A percentile compares a stretch with the other conserved stretches of the same genome.
phyloP scores from a whole-genome alignment of 1,139 yeast genomes.

The Hansenula sp. region DNA sequence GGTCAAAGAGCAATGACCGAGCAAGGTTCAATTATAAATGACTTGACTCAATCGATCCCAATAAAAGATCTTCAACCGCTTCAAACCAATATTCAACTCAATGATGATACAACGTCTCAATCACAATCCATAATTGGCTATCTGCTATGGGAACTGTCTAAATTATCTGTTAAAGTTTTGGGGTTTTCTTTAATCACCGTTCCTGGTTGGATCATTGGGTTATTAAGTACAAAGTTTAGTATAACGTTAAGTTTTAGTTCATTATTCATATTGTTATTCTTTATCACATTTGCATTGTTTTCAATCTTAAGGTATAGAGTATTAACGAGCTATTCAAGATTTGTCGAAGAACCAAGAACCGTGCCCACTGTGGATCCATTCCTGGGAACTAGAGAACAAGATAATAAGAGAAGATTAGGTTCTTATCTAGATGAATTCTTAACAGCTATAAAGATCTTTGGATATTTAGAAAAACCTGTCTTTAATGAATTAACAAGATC shows the following conservation, averaged over 20 bases:
- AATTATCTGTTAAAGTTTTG: neutral
- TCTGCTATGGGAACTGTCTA: conserved; percentile 1
- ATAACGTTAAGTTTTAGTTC: conserved; percentile 21
- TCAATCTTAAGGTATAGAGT: conserved; percentile 45
- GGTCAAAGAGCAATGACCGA: neutral
- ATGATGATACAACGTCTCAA: neutral
- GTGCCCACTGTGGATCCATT: conserved; percentile 42
- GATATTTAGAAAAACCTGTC: conserved; percentile 85
- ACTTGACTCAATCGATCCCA: neutral
- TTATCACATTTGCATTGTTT: conserved; percentile 24
- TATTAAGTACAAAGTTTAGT: conserved; percentile 18
- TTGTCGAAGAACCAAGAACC: conserved; percentile 44
- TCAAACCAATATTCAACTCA: neutral
- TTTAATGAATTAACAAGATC: conserved; percentile 90
- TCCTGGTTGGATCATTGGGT: conserved; percentile 12
- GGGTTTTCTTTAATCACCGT: conserved; percentile 10
- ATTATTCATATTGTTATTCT: conserved; percentile 8
- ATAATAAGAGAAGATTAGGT: conserved; percentile 36
- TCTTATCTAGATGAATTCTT: conserved; percentile 84
- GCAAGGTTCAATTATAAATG: neutral
- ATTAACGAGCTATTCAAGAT: conserved; percentile 47
- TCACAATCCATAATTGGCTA: neutral
- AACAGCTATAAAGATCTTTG: conserved; percentile 89
- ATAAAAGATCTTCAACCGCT: neutral
- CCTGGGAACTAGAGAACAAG: conserved; percentile 28